phyloP scores from a whole-genome alignment of 176 grass and related monocot species.

The Lolium perenne region DNA sequence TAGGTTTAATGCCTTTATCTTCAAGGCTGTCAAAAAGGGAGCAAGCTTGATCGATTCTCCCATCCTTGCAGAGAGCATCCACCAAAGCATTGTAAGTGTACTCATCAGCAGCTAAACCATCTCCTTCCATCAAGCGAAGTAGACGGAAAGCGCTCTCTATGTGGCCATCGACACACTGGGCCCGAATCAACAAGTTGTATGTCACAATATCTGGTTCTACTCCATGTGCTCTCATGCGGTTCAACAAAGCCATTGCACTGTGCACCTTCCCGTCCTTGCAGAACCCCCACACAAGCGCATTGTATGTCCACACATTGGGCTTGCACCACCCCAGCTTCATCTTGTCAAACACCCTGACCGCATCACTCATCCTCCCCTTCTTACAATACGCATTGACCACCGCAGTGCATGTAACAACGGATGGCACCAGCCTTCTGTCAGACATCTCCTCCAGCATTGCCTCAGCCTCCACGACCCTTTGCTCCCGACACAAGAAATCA shows the following conservation, averaged over 20 bases:
- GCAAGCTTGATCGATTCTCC: conserved; percentile 54
- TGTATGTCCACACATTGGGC: conserved; percentile 65
- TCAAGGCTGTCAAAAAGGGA: conserved; percentile 51
- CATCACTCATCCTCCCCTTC: conserved; percentile 39
- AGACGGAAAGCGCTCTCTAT: conserved; percentile 59
- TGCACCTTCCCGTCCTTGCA: conserved; percentile 57
- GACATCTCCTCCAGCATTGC: conserved; percentile 57
- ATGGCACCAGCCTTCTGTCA: conserved; percentile 33
- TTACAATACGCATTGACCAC: conserved; percentile 47
- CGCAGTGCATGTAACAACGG: conserved; percentile 40
- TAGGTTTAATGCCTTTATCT: conserved; percentile 48
- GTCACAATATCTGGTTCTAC: conserved; percentile 53
- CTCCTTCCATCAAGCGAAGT: conserved; percentile 55
- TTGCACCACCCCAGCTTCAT: conserved; percentile 52
- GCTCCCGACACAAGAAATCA: conserved; percentile 38
- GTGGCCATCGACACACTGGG: conserved; percentile 59
- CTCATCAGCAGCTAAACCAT: conserved; percentile 55
- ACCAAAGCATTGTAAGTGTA: conserved; percentile 62
- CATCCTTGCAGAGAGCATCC: conserved; percentile 65
- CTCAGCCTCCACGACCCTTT: conserved; percentile 44
- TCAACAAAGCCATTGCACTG: conserved; percentile 55
- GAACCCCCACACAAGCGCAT: conserved; percentile 51
- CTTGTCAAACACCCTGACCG: conserved; percentile 43
- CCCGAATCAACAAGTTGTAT: conserved; percentile 61
- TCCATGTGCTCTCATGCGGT: conserved; percentile 42